Evolutionary conservation across 1,139 yeast genomes (phyloP).

Genomic region (Suzukiozyma palmioleophila): DNA sequence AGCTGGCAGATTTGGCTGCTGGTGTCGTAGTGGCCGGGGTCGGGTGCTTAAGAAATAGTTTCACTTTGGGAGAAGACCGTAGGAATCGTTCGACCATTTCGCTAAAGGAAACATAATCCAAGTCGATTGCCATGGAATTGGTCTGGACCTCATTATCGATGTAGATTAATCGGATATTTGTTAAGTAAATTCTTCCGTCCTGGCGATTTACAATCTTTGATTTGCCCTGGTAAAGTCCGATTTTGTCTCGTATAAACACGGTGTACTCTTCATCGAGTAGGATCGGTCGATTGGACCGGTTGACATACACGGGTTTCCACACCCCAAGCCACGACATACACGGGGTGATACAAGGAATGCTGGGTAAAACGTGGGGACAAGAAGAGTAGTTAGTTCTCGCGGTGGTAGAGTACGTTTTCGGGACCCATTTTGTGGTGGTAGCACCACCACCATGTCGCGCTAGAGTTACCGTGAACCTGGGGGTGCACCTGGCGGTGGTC

Average conservation of each 20-base stretch:
- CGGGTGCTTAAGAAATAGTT: slow-evolving; percentile 20
- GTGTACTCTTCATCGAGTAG: slow-evolving; percentile 37
- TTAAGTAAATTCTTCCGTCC: slow-evolving; percentile 73
- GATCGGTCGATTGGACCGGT: slow-evolving; percentile 46
- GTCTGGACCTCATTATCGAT: slow-evolving; percentile 50
- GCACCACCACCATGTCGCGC: no score
- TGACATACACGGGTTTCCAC: slow-evolving; percentile 39
- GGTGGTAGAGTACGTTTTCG: no score
- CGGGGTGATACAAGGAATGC: background rate
- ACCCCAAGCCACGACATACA: slow-evolving; percentile 13
- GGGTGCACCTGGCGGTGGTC: no score
- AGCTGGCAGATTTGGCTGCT: slow-evolving; percentile 26
- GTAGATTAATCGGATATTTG: slow-evolving; percentile 68
- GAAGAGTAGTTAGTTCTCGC: no score
- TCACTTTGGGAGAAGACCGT: slow-evolving; percentile 75
- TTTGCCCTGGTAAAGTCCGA: slow-evolving; percentile 72
- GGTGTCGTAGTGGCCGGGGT: slow-evolving; percentile 2
- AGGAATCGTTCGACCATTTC: slow-evolving; percentile 62
- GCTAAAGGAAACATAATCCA: slow-evolving; percentile 40
- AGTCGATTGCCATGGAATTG: slow-evolving; percentile 47
- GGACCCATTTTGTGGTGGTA: no score
- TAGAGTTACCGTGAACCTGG: no score
- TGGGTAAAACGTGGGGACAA: no score
- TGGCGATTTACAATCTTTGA: slow-evolving; percentile 61
- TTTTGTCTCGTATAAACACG: slow-evolving; percentile 46